Base-by-base conservation (phyloP, 768 basidiomycete genomes). In the Termitomyces sp. region DNA sequence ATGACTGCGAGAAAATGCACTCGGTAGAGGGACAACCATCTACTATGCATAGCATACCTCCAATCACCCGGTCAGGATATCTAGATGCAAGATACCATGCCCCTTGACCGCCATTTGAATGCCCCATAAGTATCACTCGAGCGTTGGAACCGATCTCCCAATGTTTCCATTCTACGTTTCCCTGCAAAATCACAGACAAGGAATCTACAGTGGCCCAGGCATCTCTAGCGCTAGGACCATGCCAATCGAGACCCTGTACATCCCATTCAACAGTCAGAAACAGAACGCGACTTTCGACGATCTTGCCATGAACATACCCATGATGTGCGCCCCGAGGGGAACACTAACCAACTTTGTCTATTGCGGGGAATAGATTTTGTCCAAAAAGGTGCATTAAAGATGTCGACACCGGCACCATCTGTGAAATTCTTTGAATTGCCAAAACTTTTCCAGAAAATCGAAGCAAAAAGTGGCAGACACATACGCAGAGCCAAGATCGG, bases 41-140 rank as follows among this genome's bases (percentile, higher is more conserved):
- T 24, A 6, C 3, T 9, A 26, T 35, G 22, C 35, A 9, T 48
- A 56, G 26, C 72, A 51, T 59, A 86, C 87, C 83, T 52, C 80
- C 87, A 9, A 86, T 63, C 11, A 89, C 82, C 54, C 80, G 77
- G 67, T 95, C 92, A 1, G 94, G 93, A 69, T 82, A 89, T 60
- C 88, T 76, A 28, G 85, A 79, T 14, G 88, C 84, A 18, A 89
- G 66, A 68, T 92, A 86, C 90, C 92, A 94, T 2, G 86, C 77
- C 0, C 94, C 94, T 70, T 95, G 94, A 13, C 93, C 94, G 30
- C 94, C 94, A 68, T 97, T 97, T 3, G 93, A 95, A 67, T 97
- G 94, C 0, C 94, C 94, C 35, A 94, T 74, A n/a, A 94, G 65
- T n/a, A 88, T 72, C 8, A 84, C 81, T 30, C 74, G 75, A 3